Evolutionary conservation across 139 green algal genomes (phyloP), one percentile per base, ranked within the genome.

Genomic region (Edaphochlamys debaryana): DNA sequence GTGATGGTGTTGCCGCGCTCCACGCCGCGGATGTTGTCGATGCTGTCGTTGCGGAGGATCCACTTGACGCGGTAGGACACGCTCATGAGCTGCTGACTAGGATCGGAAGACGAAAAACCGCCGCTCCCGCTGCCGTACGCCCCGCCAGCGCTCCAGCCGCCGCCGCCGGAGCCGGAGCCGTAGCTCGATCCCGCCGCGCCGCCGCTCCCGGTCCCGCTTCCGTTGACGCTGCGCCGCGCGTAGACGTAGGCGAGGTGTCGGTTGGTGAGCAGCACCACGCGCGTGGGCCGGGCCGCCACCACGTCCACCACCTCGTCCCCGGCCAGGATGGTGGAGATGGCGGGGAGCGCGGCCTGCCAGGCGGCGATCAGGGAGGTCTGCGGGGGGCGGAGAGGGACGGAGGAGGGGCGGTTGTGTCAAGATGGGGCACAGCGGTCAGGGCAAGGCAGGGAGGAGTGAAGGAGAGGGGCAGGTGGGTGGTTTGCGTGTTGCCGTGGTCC

Each of bases 191-290:
- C 58, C 36, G 52, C 22, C 25, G 58, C 40, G 4, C 42, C 29
- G 69, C 37, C 54, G 23, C 11, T 22, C 11, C 45, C 45, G 34
- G 40, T 3, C 4, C 23, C 40, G n/a, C n/a, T n/a, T n/a, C n/a
- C n/a, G n/a, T n/a, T n/a, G n/a, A 30, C 29, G 54, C 84, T 79
- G 11, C 78, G 72, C 38, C 76, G 67, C 27, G 87, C 89, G 41
- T 87, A 77, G n/a, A 97, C 73, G 88, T 96, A 96, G 20, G 90
- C 89, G 30, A 98, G 72, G 79, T 98, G 94, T 1, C 36, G 73
- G 75, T 90, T 76, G 11, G 93, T 96, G 42, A 98, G 87, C 80
- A 98, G 85, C 80, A 97, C 79, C 34, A 96, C 88, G 37, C 94
- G 91, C 3, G 81, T 88, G 32, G 72, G 58, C 3, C 90, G 86